Evolutionary conservation across 2,329 filamentous ascomycete genomes (phyloP).

Genomic region (Didymella sp.): DNA sequence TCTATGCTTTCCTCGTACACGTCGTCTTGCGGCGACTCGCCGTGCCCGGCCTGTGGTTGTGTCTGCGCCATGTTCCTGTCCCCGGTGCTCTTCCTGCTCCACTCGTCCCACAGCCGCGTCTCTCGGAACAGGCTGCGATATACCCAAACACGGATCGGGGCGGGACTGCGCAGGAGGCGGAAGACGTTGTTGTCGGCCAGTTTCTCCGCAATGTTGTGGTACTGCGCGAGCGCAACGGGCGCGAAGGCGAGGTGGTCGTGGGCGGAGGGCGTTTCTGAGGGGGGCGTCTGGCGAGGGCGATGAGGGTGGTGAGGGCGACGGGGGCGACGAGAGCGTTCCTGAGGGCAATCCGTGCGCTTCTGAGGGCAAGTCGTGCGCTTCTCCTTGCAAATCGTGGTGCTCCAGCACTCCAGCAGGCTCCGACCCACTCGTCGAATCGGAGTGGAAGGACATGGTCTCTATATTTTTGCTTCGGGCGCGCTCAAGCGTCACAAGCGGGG

Average conservation of each 20-base stretch:
- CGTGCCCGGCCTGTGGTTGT: background rate
- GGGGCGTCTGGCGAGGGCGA: background rate
- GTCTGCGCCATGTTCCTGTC: background rate
- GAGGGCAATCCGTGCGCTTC: no score
- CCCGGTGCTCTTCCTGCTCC: conserved; percentile 15
- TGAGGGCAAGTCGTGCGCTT: no score
- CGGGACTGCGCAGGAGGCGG: conserved; percentile 36
- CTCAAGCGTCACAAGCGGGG: conserved; percentile 10
- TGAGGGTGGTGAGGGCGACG: background rate
- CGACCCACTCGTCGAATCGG: conserved; percentile 18
- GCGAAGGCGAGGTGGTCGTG: conserved; percentile 27
- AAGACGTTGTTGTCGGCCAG: conserved; percentile 36
- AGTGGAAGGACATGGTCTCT: conserved; percentile 19
- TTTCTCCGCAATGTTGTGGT: conserved; percentile 30
- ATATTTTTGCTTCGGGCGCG: conserved; percentile 10
- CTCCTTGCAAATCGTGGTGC: no score
- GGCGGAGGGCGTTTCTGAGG: background rate
- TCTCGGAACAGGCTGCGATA: conserved; percentile 35
- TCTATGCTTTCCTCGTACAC: conserved; percentile 25
- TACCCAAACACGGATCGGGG: conserved; percentile 37
- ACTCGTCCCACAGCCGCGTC: conserved; percentile 31
- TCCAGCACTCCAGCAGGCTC: no score
- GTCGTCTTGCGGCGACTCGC: conserved; percentile 7
- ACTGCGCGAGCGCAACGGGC: conserved; percentile 34
- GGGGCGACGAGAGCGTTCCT: background rate